phyloP scores from a whole-genome alignment of 495 filamentous ascomycete species.

The Penicillium psychrofluorescens region DNA sequence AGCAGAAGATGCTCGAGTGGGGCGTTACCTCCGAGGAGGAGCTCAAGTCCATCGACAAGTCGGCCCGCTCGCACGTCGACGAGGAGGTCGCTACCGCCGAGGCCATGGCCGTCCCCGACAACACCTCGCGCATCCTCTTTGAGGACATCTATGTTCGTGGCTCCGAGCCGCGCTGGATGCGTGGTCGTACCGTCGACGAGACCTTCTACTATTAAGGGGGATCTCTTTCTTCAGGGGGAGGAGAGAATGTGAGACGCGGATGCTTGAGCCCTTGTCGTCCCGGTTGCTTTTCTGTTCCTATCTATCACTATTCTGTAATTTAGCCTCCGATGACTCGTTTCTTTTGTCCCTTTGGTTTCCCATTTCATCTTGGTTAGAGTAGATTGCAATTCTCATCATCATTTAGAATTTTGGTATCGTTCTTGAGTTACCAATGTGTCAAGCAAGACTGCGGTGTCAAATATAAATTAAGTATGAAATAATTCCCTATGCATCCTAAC shows the following conservation, averaged over 20 bases:
- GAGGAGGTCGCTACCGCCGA: constrained; percentile 87
- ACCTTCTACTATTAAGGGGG: constrained; percentile 71
- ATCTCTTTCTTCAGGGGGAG: background rate
- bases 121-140: constrained; percentile 70
- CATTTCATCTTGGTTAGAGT: constrained; percentile 18
- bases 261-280: too few species aligned
- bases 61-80: constrained; percentile 75
- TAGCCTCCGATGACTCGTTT: constrained; percentile 23
- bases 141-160: constrained; percentile 97
- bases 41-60: constrained; percentile 91
- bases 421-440: too few species aligned
- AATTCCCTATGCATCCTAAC: background rate
- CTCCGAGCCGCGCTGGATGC: constrained; percentile 82
- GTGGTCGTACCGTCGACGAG: constrained; percentile 87
- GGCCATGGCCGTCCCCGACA: constrained; percentile 71
- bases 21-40: constrained; percentile 88
- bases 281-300: constrained; percentile 6
- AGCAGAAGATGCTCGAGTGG: constrained; percentile 97
- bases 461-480: background rate
- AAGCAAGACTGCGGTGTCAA: too few species aligned
- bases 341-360: constrained; percentile 13
- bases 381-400: constrained; percentile 17
- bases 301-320: constrained; percentile 28
- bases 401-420: background rate
- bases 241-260: constrained; percentile 1